phyloP scores from a whole-genome alignment of 352 stramenopile genomes.

The Phytophthora sp. region DNA sequence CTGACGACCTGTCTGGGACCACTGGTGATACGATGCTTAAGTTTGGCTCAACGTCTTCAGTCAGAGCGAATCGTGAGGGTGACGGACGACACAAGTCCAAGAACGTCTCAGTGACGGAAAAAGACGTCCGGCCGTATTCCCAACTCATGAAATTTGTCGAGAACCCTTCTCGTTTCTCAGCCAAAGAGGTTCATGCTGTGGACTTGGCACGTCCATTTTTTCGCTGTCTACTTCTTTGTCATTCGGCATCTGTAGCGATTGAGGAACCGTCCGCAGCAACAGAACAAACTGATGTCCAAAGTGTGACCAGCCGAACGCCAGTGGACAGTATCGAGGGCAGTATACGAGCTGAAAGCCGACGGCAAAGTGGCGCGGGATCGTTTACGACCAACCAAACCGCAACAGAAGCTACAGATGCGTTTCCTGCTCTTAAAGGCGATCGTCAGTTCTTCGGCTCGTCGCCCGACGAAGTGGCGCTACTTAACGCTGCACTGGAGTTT shows the following conservation, averaged over 20 bases:
- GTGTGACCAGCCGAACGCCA: conserved; percentile 11
- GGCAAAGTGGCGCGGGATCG: conserved; percentile 24
- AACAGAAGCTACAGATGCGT: conserved; percentile 36
- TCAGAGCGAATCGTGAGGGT: conserved; percentile 17
- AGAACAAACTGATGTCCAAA: conserved; percentile 18
- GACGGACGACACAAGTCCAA: conserved; percentile 39
- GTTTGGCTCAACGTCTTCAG: conserved; percentile 7
- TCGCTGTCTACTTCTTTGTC: conserved; percentile 78
- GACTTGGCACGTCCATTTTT: conserved; percentile 81
- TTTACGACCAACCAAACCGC: conserved; percentile 32
- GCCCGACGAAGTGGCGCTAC: conserved; percentile 80
- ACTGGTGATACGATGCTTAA: conserved; percentile 32
- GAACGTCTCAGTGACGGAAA: conserved; percentile 62
- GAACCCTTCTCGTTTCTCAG: conserved; percentile 52
- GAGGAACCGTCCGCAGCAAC: conserved; percentile 48
- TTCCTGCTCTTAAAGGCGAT: conserved; percentile 41
- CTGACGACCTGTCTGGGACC: conserved; percentile 23
- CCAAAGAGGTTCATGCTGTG: conserved; percentile 60
- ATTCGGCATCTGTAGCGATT: conserved; percentile 72
- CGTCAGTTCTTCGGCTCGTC: conserved; percentile 80
- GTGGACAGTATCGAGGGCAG: conserved; percentile 31
- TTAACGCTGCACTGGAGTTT: conserved; percentile 83
- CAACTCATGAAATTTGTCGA: conserved; percentile 77
- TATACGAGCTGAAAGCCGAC: conserved; percentile 28
- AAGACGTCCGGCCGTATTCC: conserved; percentile 70